Base-by-base conservation (phyloP, 1,139 yeast genomes). In the Sugiyamaella novakii region DNA sequence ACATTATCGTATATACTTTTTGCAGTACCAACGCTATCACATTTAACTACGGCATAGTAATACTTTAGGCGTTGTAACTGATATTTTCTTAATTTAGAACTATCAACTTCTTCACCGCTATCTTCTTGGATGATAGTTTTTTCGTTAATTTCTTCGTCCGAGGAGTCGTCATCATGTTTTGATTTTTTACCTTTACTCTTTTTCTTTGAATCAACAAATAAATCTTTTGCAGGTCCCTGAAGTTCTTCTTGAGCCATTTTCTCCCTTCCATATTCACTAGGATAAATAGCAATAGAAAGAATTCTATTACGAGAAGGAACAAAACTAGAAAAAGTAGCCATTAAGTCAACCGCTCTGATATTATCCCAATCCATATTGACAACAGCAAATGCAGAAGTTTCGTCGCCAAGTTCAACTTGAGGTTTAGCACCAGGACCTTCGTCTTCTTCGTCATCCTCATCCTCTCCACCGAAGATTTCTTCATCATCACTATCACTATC, bases 321-420 rank as follows among this genome's bases (percentile, higher is more conserved):
- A 71, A 94, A 94, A 47, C 96, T 83, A 5, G 82, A 73, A 60
- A 94, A 88, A 0, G 98, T 85, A 4, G 95, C 95, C 87, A 87
- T 81, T 56, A 94, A 69, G 66, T 92, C 98, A 10, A 80, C 81
- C 0, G 98, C 87, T 46, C 81, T 78, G 17, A 94, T 76, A 63
- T 92, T 87, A 60, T 94, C 99, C 98, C 98, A 94, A 65, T 94
- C 98, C 78, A 94, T 75, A 62, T 94, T 94, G 27, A 94, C 98
- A 1, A 84, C 96, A 0, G 98, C 98, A 64, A 94, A 76, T 4
- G 87, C 73, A 30, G 73, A 71, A 0, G 95, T 77, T 24, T 96
- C 96, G 1, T 91, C 97, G 37, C 96, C 95, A 52, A 81, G 83
- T 45, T 87, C 92, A 10, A 94, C 86, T 50, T 79, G 77, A 51